Conservation (phyloP, 345 rosid genomes). For the Eucalyptus pumila region DNA sequence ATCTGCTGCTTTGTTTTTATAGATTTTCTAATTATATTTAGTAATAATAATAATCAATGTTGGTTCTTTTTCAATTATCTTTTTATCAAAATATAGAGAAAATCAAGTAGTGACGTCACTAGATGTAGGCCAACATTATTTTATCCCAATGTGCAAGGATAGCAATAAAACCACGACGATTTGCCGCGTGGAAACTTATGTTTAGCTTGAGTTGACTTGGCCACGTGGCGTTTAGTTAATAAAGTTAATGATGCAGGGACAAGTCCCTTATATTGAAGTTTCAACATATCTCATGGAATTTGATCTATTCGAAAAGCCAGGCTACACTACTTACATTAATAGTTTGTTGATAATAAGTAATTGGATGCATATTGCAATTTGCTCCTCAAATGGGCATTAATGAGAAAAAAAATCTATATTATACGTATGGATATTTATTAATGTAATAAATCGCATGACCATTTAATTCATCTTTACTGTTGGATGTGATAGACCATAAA, state of each 20-base stretch:
- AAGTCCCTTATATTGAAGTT: background rate
- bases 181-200: background rate
- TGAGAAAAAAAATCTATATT: no score
- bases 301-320: background rate
- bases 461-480: background rate
- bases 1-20: background rate
- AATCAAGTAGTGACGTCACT: background rate
- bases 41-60: background rate
- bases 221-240: background rate
- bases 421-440: background rate
- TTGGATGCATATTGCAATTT: background rate
- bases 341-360: background rate
- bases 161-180: background rate
- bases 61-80: background rate
- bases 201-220: background rate
- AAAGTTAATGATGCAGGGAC: background rate
- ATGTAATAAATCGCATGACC: background rate
- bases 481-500: background rate
- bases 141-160: background rate
- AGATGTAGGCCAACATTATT: background rate
- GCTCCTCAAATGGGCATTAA: background rate
- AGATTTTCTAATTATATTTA: background rate
- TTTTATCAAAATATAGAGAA: background rate
- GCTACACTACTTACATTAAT: background rate
- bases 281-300: background rate